These are phyloP conservation scores for Pyrenophora seminiperda DNA, from an alignment of 2,329 filamentous ascomycete genomes.

Conservation along the genomic window DNA sequence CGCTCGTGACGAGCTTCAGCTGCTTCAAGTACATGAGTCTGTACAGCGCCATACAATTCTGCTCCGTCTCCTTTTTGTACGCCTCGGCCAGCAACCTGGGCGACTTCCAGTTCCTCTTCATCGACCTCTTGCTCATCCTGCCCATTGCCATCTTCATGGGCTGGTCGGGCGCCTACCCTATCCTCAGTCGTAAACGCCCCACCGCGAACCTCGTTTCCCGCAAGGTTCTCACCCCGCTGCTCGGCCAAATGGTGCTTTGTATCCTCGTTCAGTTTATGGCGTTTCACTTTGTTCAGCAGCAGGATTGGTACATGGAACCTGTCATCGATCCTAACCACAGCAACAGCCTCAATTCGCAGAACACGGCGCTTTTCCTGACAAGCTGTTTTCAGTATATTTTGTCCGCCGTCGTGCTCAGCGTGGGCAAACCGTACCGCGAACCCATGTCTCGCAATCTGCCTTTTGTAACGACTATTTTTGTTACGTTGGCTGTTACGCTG, in stretches of 20 bases:
- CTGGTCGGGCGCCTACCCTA: constrained; percentile 84
- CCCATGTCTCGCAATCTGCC: constrained; percentile 80
- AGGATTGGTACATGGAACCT: constrained; percentile 86
- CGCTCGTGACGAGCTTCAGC: constrained; percentile 97
- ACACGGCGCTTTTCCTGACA: constrained; percentile 85
- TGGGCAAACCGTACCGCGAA: constrained; percentile 89
- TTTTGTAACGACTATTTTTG: constrained; percentile 76
- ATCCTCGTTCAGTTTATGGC: constrained; percentile 76
- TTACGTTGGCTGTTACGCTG: constrained; percentile 68
- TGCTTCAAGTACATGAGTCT: constrained; percentile 99
- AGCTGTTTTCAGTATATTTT: constrained; percentile 96
- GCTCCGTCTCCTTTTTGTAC: constrained; percentile 94
- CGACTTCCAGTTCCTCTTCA: constrained; percentile 97
- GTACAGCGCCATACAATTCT: constrained; percentile 99
- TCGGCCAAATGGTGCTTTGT: constrained; percentile 86
- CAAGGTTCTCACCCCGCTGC: constrained; percentile 85
- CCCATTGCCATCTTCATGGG: constrained; percentile 99
- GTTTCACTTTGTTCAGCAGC: constrained; percentile 74
- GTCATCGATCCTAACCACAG: constrained; percentile 76
- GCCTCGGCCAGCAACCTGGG: constrained; percentile 91
- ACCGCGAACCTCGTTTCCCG: constrained; percentile 90
- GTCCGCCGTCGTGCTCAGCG: constrained; percentile 84
- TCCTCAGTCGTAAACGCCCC: constrained; percentile 80
- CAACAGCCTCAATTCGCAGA: constrained; percentile 90
- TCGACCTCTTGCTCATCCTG: constrained; percentile 88